Percentiles rank a stretch among this genome's conserved stretches.
Conservation (phyloP, 2,329 filamentous ascomycete genomes). For the Fusarium ambrosium region DNA sequence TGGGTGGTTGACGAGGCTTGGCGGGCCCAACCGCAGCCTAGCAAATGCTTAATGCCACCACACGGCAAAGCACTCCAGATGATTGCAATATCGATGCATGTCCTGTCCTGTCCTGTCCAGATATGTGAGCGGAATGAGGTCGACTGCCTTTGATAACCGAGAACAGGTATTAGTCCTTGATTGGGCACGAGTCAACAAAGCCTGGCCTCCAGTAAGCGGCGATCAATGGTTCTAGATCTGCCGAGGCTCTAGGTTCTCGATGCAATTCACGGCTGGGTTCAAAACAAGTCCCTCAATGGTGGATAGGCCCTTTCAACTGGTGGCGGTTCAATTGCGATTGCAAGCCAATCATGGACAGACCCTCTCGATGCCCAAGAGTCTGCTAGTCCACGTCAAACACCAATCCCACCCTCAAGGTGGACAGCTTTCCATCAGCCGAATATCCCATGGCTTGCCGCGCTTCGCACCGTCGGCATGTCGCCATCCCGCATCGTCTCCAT, state of each 20-base stretch:
- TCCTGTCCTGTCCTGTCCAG: neutral
- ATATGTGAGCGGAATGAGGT: neutral
- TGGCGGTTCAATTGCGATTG: neutral
- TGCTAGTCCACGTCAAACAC: slow-evolving; percentile 21
- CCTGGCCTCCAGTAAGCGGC: slow-evolving; percentile 15
- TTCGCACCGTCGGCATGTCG: slow-evolving; percentile 40
- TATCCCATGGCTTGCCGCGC: slow-evolving; percentile 29
- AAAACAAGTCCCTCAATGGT: slow-evolving; percentile 4
- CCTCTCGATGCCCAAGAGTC: neutral
- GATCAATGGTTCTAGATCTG: slow-evolving; percentile 42
- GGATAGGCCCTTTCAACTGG: neutral
- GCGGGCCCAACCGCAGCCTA: slow-evolving; percentile 8
- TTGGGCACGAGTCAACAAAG: neutral
- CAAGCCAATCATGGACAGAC: slow-evolving; percentile 1
- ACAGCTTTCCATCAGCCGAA: slow-evolving; percentile 3
- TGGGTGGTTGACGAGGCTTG: slow-evolving; percentile 21
- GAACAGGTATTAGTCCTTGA: neutral
- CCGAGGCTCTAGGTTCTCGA: slow-evolving; percentile 22
- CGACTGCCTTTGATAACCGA: neutral
- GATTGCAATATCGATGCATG: slow-evolving; percentile 12
- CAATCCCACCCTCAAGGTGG: neutral
- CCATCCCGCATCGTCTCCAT: slow-evolving; percentile 34
- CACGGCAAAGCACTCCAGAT: neutral
- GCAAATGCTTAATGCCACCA: slow-evolving; percentile 30
- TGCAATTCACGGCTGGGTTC: neutral